Conservation (phyloP, 345 rosid species). For the Corchorus olitorius region DNA sequence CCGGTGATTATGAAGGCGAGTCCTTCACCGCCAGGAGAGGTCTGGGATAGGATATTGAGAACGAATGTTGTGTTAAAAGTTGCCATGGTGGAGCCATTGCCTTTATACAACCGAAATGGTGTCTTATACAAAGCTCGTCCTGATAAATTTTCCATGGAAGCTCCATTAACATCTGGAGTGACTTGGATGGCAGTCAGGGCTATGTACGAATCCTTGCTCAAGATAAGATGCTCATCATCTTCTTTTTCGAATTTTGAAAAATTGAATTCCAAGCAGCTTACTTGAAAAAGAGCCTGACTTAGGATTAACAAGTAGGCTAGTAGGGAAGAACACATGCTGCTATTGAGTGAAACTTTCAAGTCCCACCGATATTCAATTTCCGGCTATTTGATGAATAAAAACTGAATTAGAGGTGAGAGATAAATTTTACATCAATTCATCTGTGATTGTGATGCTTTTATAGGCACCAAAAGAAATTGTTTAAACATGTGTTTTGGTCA, state of each 20-base stretch:
- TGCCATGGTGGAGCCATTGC: slow-evolving; percentile 21
- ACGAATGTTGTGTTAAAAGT: slow-evolving; percentile 62
- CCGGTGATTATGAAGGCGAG: slow-evolving; percentile 61
- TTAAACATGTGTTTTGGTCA: background rate
- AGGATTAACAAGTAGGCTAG: background rate
- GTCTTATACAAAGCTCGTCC: slow-evolving; percentile 46
- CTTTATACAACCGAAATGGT: slow-evolving; percentile 49
- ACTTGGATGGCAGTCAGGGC: slow-evolving; percentile 53
- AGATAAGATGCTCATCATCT: background rate
- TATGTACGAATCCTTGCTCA: slow-evolving; percentile 12
- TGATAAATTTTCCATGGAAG: slow-evolving; percentile 19
- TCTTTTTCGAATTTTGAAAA: slow-evolving; percentile 28
- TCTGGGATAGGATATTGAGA: slow-evolving; percentile 41
- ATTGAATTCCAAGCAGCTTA: slow-evolving; percentile 33
- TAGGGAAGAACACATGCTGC: slow-evolving; percentile 3
- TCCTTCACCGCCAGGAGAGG: slow-evolving; percentile 67
- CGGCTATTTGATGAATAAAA: background rate
- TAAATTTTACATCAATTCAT: background rate
- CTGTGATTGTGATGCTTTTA: background rate
- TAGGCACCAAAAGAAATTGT: background rate
- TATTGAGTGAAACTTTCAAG: background rate
- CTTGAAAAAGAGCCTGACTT: slow-evolving; percentile 1
- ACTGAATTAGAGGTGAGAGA: too few species aligned
- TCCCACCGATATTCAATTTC: background rate
- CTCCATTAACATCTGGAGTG: slow-evolving; percentile 45